Evolutionary conservation across 140 eudicot species (phyloP).

Genomic region (Anethum foeniculum): DNA sequence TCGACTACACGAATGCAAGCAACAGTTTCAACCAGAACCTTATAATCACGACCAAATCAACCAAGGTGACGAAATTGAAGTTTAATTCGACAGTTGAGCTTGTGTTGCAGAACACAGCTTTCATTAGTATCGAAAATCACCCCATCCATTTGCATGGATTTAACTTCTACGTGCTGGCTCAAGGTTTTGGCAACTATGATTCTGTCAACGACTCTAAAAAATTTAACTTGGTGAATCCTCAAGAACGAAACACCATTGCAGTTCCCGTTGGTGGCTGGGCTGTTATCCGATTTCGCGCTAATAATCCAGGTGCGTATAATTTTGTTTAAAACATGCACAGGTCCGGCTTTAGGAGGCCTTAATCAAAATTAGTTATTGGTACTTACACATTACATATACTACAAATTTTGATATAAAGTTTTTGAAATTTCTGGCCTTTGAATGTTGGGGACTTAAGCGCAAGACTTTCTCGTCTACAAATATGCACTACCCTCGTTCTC

Average conservation of each 20-base stretch:
- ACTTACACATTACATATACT: too few relatives aligned
- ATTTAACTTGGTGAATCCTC: conserved; percentile 49
- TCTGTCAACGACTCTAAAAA: conserved; percentile 22
- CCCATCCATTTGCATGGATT: conserved; percentile 61
- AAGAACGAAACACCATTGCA: conserved; percentile 45
- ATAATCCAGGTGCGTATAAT: conserved; percentile 30
- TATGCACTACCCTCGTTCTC: too few relatives aligned
- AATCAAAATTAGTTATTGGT: too few relatives aligned
- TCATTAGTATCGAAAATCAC: conserved; percentile 38
- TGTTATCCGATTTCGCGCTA: conserved; percentile 45
- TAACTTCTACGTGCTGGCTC: conserved; percentile 45
- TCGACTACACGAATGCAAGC: conserved; percentile 36
- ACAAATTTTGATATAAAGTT: too few relatives aligned
- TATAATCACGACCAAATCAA: conserved; percentile 25
- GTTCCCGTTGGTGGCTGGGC: conserved; percentile 69
- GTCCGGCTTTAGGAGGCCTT: too few relatives aligned
- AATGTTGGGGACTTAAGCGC: too few relatives aligned
- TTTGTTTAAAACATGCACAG: neutral
- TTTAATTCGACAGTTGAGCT: conserved; percentile 43
- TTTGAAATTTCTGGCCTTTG: too few relatives aligned
- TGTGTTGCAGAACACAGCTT: conserved; percentile 42
- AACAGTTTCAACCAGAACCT: conserved; percentile 26
- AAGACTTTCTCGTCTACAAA: too few relatives aligned
- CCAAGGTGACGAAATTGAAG: conserved; percentile 35
- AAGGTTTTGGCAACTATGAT: conserved; percentile 48